Conservation (phyloP, 495 filamentous ascomycete genomes). For the Trichoderma parareesei region DNA sequence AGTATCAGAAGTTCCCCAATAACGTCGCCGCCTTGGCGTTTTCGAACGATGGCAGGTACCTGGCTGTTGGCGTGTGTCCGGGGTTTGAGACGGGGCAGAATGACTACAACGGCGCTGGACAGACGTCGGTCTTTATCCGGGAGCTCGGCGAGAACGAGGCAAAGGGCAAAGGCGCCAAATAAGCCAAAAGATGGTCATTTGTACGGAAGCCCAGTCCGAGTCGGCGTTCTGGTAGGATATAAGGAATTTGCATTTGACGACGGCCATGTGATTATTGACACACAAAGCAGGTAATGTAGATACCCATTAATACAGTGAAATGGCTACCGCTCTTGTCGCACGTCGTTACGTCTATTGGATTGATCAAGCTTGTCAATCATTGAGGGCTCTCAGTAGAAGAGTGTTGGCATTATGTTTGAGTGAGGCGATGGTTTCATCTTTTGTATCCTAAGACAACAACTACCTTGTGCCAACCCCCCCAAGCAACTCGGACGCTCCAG, state of each 20-base stretch:
- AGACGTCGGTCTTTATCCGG: conserved; percentile 68
- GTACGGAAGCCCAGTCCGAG: neutral
- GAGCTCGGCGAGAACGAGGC: conserved; percentile 83
- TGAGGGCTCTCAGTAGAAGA: no score
- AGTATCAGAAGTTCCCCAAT: conserved; percentile 75
- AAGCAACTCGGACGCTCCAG: no score
- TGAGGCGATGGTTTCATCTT: no score
- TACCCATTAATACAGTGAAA: conserved; percentile 6
- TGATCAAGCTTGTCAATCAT: no score
- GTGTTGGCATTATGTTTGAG: no score
- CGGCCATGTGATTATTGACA: conserved; percentile 3
- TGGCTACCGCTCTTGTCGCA: neutral
- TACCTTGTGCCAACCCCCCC: no score
- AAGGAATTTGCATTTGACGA: conserved; percentile 3
- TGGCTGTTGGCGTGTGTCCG: conserved; percentile 78
- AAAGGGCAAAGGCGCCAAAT: conserved; percentile 69
- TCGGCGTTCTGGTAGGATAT: conserved; percentile 10
- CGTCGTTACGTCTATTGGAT: neutral
- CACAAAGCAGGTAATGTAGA: conserved; percentile 6
- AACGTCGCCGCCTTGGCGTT: conserved; percentile 74
- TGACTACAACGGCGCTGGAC: conserved; percentile 58
- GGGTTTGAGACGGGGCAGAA: conserved; percentile 91
- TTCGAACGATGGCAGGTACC: conserved; percentile 66
- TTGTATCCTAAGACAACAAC: no score
- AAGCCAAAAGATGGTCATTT: conserved; percentile 3